These are phyloP conservation scores for Xylaria sp. DNA, from an alignment of 495 filamentous ascomycete genomes.

Conservation along the genomic window DNA sequence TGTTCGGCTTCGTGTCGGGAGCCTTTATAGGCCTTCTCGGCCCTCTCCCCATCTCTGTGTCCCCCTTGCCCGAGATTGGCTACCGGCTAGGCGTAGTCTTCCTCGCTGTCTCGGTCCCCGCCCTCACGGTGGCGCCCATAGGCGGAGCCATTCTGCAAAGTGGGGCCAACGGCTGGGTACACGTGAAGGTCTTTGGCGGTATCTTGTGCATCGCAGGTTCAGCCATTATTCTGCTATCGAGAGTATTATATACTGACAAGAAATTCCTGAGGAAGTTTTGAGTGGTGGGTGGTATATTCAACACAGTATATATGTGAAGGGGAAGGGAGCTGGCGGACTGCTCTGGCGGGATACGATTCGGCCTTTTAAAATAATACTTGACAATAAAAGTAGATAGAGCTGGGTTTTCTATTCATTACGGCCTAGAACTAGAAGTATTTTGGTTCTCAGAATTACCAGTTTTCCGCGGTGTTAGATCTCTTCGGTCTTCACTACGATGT, in stretches of 20 bases:
- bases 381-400: background rate
- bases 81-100: constrained; percentile 41
- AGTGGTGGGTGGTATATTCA: background rate
- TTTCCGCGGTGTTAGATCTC: background rate
- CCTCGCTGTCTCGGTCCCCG: constrained; percentile 46
- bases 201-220: constrained; percentile 32
- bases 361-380: background rate
- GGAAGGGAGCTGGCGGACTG: background rate
- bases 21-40: constrained; percentile 26
- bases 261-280: constrained; percentile 5
- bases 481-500: background rate
- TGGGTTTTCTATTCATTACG: background rate
- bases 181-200: constrained; percentile 31
- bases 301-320: background rate
- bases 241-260: constrained; percentile 20
- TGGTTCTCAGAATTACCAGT: background rate
- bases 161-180: constrained; percentile 17
- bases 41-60: constrained; percentile 22
- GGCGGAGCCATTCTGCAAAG: constrained; percentile 27
- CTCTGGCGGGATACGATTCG: background rate
- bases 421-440: background rate
- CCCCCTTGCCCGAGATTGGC: constrained; percentile 26
- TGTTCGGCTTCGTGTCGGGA: constrained; percentile 26
- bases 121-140: constrained; percentile 29
- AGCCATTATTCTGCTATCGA: constrained; percentile 26